These are phyloP conservation scores for Solanum stenotomum DNA, from an alignment of 257 asterid species.

Conservation along the genomic window DNA sequence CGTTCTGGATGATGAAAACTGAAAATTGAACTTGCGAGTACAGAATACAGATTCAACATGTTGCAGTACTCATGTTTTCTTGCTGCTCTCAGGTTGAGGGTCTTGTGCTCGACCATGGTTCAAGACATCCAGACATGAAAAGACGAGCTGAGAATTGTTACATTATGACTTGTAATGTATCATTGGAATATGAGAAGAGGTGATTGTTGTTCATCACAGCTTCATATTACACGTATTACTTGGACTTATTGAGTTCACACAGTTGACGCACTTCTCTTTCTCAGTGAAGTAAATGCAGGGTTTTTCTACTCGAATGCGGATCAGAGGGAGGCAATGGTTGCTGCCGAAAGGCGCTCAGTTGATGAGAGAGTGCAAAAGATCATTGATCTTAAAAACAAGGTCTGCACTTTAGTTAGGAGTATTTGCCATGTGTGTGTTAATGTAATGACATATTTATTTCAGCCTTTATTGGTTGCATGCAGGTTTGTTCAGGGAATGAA, in stretches of 20 bases:
- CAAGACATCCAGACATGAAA: slow-evolving; percentile 99
- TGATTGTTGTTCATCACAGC: slow-evolving; percentile 11
- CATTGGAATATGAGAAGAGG: slow-evolving; percentile 98
- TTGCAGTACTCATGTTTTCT: background rate
- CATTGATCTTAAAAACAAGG: slow-evolving; percentile 84
- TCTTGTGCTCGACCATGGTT: slow-evolving; percentile 98
- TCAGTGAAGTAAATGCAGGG: slow-evolving; percentile 96
- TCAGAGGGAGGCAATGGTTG: slow-evolving; percentile 97
- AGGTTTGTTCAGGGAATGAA: slow-evolving; percentile 73
- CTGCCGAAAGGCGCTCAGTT: slow-evolving; percentile 93
- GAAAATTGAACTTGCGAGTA: background rate
- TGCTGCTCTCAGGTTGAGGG: slow-evolving; percentile 74
- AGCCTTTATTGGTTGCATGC: slow-evolving; percentile 17
- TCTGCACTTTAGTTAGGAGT: slow-evolving; percentile 6
- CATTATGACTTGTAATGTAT: slow-evolving; percentile 81
- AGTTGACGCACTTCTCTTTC: slow-evolving; percentile 17
- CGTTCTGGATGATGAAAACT: background rate
- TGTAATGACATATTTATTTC: background rate
- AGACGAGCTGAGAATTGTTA: slow-evolving; percentile 92
- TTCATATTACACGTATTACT: background rate
- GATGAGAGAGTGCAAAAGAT: slow-evolving; percentile 93
- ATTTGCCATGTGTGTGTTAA: background rate
- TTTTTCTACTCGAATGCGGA: slow-evolving; percentile 95
- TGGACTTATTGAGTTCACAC: background rate
- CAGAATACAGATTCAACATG: background rate